Conservation (phyloP, 306 rosid species). For the Lagenaria siceraria region DNA sequence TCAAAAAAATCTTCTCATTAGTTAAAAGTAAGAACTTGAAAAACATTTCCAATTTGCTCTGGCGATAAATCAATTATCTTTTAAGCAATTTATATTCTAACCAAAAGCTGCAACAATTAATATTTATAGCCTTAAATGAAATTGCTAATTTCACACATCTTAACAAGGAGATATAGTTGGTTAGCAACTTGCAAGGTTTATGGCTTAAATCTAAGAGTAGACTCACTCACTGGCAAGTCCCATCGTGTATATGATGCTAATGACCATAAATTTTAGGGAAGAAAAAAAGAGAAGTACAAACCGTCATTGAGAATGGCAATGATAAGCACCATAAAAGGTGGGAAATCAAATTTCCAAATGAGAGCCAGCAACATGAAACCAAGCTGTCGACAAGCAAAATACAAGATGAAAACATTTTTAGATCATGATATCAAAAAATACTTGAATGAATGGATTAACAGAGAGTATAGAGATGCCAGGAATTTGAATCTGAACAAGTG, state of each 20-base stretch:
- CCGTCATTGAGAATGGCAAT: constrained; percentile 96
- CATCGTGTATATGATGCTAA: not conserved
- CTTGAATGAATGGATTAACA: not conserved
- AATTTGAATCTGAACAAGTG: not conserved
- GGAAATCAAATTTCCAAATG: constrained; percentile 90
- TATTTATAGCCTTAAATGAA: not conserved
- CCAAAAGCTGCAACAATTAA: not conserved
- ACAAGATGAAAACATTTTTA: constrained; percentile 6
- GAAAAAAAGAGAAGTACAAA: constrained; percentile 23
- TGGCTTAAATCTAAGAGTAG: not conserved
- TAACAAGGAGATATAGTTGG: not conserved
- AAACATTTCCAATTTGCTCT: not conserved
- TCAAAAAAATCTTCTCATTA: not conserved
- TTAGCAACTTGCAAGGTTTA: not conserved
- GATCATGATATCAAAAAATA: not conserved
- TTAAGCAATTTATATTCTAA: not conserved
- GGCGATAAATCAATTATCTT: not conserved
- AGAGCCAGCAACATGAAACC: constrained; percentile 98
- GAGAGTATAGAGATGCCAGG: constrained; percentile 13
- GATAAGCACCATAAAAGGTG: constrained; percentile 97
- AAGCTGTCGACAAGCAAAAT: constrained; percentile 42
- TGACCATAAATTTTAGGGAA: not conserved
- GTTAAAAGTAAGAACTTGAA: not conserved
- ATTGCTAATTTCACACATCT: not conserved
- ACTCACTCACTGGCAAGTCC: not conserved